Evolutionary conservation across 1,284 basidiomycete genomes (phyloP).

Genomic region (Melampsora americana): DNA sequence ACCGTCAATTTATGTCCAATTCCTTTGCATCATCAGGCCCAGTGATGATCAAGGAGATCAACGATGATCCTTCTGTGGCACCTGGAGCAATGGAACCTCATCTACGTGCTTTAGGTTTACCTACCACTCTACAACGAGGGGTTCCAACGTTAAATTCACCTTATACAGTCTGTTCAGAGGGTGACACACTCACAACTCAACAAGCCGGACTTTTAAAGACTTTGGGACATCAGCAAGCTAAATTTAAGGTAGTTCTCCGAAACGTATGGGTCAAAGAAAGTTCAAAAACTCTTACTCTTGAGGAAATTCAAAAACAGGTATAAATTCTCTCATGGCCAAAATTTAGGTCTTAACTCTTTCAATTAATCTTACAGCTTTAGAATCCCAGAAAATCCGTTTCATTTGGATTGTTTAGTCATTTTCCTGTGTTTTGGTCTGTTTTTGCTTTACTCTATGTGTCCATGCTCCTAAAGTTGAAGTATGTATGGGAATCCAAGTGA

Average conservation of each 20-base stretch:
- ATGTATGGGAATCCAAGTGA: no score
- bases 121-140: constrained; percentile 75
- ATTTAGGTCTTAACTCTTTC: no score
- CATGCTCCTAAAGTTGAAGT: no score
- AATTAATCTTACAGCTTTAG: no score
- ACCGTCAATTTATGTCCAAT: not conserved
- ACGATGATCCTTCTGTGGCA: constrained; percentile 65
- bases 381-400: no score
- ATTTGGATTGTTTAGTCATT: no score
- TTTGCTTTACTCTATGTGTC: no score
- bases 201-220: constrained; percentile 47
- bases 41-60: constrained; percentile 56
- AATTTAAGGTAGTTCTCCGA: constrained; percentile 29
- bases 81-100: constrained; percentile 97
- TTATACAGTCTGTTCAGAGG: constrained; percentile 81
- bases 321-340: no score
- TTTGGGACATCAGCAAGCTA: constrained; percentile 43
- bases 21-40: constrained; percentile 53
- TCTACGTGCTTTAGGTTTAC: constrained; percentile 81
- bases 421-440: no score
- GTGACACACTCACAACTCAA: constrained; percentile 73
- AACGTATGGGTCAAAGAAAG: constrained; percentile 39
- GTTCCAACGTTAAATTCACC: constrained; percentile 77
- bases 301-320: constrained; percentile 14
- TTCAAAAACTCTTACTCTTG: constrained; percentile 14